Percentiles rank a stretch among this genome's conserved stretches.
Evolutionary conservation across 1,284 basidiomycete genomes (phyloP).

Genomic region (Cutaneotrichosporon arboriforme): DNA sequence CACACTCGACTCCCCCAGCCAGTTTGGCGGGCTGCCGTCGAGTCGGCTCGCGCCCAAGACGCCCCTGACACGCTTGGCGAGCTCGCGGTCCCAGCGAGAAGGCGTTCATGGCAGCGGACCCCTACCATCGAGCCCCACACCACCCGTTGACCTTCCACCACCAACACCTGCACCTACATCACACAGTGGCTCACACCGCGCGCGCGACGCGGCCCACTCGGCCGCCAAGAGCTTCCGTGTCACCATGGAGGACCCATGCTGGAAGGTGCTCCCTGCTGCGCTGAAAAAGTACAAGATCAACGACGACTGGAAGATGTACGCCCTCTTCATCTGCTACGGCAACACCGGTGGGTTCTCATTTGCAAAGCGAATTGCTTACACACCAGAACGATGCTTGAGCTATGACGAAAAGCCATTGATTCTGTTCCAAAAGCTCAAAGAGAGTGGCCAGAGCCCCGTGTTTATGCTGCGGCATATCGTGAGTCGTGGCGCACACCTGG

Average conservation of each 20-base stretch:
- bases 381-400: slow-evolving; percentile 83
- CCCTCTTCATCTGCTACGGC: slow-evolving; percentile 97
- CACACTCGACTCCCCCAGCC: slow-evolving; percentile 33
- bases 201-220: slow-evolving; percentile 38
- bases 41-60: slow-evolving; percentile 5
- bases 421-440: slow-evolving; percentile 95
- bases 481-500: background rate
- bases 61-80: background rate
- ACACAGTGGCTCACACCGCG: background rate
- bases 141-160: slow-evolving; percentile 12
- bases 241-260: slow-evolving; percentile 90
- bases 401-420: slow-evolving; percentile 97
- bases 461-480: slow-evolving; percentile 96
- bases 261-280: slow-evolving; percentile 95
- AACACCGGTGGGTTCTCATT: slow-evolving; percentile 59
- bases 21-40: slow-evolving; percentile 1
- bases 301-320: slow-evolving; percentile 98
- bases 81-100: background rate
- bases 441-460: slow-evolving; percentile 92
- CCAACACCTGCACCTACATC: background rate
- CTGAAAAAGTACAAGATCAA: slow-evolving; percentile 99
- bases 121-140: slow-evolving; percentile 13
- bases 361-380: background rate
- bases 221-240: slow-evolving; percentile 53
- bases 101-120: slow-evolving; percentile 7